Evolutionary conservation across 2,329 filamentous ascomycete species (phyloP), one percentile per base, ranked within the genome.

Genomic region (Venturia nashicola): DNA sequence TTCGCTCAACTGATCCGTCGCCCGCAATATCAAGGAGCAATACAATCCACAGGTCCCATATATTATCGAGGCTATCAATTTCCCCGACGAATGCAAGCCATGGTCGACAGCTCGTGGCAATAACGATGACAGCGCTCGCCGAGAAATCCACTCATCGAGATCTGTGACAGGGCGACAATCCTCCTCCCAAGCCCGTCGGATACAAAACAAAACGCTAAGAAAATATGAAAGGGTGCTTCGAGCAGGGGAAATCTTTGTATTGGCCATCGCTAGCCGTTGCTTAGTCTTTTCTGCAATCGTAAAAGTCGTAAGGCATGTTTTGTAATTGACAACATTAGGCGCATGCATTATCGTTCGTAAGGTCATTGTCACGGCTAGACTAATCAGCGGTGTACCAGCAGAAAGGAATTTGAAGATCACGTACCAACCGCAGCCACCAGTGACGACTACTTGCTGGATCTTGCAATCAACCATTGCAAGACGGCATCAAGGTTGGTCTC

Each of bases 401-500:
- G 16, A 36, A 36, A 18, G 32, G 23, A n/a, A 18, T 20, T 6
- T n/a, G 12, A 11, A 54, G 0, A 32, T 16, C 32, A 57, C 51
- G 11, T n/a, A 57, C 51, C 51, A 57, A 34, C 34, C 16, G 51
- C 51, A 57, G 32, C 51, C 27, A 16, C 51, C 23, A 20, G 51
- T 18, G 32, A 57, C 51, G 16, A 57, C 60, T 57, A 63, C 61
- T 63, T 63, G 59, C 59, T 60, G 8, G 61, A 54, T 57, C 46
- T 57, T 16, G 61, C 61, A 75, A 99, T 93, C 74, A 99, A 81
- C 90, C 94, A 99, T 74, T 96, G 90, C 71, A 99, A 81, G 62
- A 99, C 94, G 7, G 93, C 94, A 73, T 99, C 93, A 68, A 99
- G 85, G 77, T 99, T 99, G 65, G 93, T 99, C 78, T 99, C 94